phyloP scores from a whole-genome alignment of 257 asterid genomes.

The Sherardia arvensis region DNA sequence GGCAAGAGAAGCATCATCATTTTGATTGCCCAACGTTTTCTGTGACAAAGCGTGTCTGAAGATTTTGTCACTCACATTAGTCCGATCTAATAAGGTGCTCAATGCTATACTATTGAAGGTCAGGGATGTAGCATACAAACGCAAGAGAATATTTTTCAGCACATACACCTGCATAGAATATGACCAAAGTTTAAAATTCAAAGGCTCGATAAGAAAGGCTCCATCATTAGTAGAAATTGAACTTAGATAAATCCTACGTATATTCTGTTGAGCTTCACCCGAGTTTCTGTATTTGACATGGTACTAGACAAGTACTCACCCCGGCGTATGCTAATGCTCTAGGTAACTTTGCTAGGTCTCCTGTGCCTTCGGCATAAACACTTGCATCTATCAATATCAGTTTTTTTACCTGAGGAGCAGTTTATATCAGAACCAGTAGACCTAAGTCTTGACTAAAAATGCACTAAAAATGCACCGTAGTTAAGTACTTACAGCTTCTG shows the following conservation, averaged over 20 bases:
- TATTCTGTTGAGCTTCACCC: not conserved
- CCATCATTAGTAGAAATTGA: not conserved
- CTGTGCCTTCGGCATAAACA: conserved; percentile 92
- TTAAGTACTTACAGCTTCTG: conserved; percentile 60
- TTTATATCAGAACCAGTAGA: conserved; percentile 3
- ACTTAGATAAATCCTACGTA: not conserved
- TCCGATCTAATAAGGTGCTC: conserved; percentile 63
- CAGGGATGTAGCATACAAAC: conserved; percentile 60
- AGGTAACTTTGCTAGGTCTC: conserved; percentile 72
- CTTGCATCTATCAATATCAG: conserved; percentile 90
- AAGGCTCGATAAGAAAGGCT: not conserved
- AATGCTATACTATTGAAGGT: conserved; percentile 45
- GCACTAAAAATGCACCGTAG: not conserved
- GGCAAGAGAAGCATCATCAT: not conserved
- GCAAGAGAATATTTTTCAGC: conserved; percentile 60
- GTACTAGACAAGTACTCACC: conserved; percentile 30
- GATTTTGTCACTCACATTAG: conserved; percentile 41
- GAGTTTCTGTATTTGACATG: not conserved
- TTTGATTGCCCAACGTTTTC: not conserved
- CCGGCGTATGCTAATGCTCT: conserved; percentile 74
- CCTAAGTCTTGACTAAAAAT: not conserved
- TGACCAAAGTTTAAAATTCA: conserved; percentile 9
- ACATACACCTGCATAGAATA: conserved; percentile 47
- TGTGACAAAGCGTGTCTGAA: not conserved
- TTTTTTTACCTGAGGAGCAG: conserved; percentile 56